Conservation (phyloP, 306 rosid species). For the Comarum palustre region DNA sequence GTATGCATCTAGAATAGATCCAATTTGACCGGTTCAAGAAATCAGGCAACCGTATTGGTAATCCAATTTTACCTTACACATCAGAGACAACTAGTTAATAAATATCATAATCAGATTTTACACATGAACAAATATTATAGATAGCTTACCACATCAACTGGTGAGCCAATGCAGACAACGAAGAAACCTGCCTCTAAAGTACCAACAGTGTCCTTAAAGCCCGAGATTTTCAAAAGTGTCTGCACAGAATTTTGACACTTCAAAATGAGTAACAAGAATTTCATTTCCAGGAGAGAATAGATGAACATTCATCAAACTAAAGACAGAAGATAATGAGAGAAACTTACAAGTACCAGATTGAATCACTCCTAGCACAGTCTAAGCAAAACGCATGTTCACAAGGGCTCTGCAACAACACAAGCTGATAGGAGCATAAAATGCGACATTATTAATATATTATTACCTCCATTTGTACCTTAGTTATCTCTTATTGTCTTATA, state of each 20-base stretch:
- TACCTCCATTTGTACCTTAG: too few relatives aligned
- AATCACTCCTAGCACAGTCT: too few relatives aligned
- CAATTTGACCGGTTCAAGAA: background rate
- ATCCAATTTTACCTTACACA: too few relatives aligned
- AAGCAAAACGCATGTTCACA: too few relatives aligned
- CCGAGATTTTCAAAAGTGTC: conserved; percentile 90
- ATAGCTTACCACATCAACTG: conserved; percentile 85
- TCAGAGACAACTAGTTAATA: too few relatives aligned
- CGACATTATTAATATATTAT: too few relatives aligned
- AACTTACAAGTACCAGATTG: too few relatives aligned
- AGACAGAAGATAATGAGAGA: too few relatives aligned
- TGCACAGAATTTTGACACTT: conserved; percentile 37
- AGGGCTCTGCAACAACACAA: too few relatives aligned
- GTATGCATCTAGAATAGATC: background rate
- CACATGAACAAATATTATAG: conserved; percentile 11
- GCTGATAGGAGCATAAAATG: too few relatives aligned
- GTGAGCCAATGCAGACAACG: conserved; percentile 93
- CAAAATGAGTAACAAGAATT: conserved; percentile 5
- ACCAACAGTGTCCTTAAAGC: conserved; percentile 73
- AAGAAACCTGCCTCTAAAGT: conserved; percentile 94
- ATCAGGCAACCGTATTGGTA: background rate
- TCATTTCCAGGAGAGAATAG: conserved; percentile 12
- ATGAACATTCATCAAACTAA: background rate
- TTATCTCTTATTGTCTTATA: too few relatives aligned
- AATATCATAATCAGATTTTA: background rate